Evolutionary conservation across 202 grass and related monocot genomes (phyloP).

Genomic region (Setaria italica): DNA sequence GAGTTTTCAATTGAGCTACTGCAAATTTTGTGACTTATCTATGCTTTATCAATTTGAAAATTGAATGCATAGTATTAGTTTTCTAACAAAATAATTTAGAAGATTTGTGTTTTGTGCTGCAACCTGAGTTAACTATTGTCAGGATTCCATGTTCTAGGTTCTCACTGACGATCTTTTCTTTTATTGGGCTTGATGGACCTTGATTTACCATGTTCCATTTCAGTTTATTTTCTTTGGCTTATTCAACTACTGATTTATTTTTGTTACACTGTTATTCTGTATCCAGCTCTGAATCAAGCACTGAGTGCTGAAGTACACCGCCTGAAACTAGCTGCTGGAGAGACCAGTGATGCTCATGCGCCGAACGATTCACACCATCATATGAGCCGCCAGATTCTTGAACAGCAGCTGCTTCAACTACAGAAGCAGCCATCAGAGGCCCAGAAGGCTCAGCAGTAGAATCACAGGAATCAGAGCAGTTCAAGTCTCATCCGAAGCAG

Average conservation of each 20-base stretch:
- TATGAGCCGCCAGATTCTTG: conserved; percentile 59
- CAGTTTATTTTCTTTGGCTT: background rate
- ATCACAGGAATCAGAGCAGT: conserved; percentile 40
- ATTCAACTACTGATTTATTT: conserved; percentile 26
- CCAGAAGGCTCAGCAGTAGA: conserved; percentile 44
- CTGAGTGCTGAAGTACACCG: conserved; percentile 64
- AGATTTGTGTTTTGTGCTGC: background rate
- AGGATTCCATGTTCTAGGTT: conserved; percentile 5
- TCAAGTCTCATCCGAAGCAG: conserved; percentile 44
- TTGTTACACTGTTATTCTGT: conserved; percentile 27
- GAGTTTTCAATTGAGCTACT: background rate
- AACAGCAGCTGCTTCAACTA: conserved; percentile 58
- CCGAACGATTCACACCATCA: conserved; percentile 41
- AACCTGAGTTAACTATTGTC: conserved; percentile 25
- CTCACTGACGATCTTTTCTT: background rate
- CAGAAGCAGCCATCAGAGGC: conserved; percentile 53
- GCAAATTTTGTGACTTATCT: background rate
- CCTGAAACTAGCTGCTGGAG: conserved; percentile 64
- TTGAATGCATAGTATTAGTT: background rate
- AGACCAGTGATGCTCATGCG: conserved; percentile 55
- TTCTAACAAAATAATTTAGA: conserved; percentile 20
- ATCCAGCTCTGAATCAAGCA: conserved; percentile 79
- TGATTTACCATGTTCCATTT: conserved; percentile 7
- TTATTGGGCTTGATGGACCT: conserved; percentile 5
- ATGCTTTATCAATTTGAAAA: background rate